These are phyloP conservation scores for Didymella pinodella DNA, from an alignment of 2,329 filamentous ascomycete genomes.

Conservation along the genomic window DNA sequence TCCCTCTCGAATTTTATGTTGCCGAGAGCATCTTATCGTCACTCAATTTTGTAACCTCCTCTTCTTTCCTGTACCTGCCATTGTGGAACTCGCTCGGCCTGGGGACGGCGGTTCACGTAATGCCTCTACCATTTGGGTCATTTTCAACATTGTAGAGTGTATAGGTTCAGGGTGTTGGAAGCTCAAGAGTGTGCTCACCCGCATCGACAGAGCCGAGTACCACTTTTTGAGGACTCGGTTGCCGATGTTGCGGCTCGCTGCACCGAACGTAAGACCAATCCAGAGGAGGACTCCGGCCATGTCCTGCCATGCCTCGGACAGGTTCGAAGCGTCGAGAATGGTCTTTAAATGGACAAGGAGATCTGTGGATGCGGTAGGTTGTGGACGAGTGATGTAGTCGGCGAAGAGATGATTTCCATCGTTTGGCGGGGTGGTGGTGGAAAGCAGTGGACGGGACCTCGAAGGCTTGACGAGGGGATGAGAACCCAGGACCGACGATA, in stretches of 20 bases:
- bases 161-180: conserved; percentile 48
- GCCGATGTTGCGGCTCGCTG: conserved; percentile 38
- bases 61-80: conserved; percentile 18
- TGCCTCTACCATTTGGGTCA: conserved; percentile 37
- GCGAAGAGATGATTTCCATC: not conserved
- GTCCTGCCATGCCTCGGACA: conserved; percentile 47
- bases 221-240: conserved; percentile 38
- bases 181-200: conserved; percentile 45
- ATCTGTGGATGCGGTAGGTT: conserved; percentile 6
- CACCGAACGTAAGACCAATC: conserved; percentile 45
- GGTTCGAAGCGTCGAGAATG: conserved; percentile 41
- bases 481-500: not conserved
- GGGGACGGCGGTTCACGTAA: conserved; percentile 8
- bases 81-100: no score
- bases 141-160: conserved; percentile 37
- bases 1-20: conserved; percentile 4
- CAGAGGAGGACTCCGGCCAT: conserved; percentile 52
- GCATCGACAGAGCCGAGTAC: conserved; percentile 43
- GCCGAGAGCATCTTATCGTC: conserved; percentile 1
- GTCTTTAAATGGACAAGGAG: conserved; percentile 36
- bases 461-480: not conserved
- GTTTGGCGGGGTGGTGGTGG: not conserved
- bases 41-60: conserved; percentile 16
- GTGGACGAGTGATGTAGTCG: not conserved
- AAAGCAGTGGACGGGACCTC: not conserved